Conservation (phyloP, 2,329 filamentous ascomycete genomes). For the Hymenoscyphus linearis region DNA sequence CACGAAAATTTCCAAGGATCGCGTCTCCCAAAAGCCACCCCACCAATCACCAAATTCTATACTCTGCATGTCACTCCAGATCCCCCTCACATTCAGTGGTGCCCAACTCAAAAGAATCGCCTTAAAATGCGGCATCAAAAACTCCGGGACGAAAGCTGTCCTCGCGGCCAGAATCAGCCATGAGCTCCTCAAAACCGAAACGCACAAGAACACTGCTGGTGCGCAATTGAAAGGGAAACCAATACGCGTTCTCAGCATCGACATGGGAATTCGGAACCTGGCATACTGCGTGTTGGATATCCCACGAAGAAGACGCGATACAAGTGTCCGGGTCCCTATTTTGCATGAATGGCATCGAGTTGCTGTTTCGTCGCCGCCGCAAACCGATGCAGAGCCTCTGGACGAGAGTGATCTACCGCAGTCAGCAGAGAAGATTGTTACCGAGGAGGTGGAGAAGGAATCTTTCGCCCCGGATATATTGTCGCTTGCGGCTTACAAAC, state of each 20-base stretch:
- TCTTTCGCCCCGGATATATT: conserved; percentile 49
- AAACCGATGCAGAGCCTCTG: neutral
- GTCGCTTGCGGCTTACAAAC: conserved; percentile 48
- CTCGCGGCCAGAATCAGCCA: conserved; percentile 46
- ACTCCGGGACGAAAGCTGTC: conserved; percentile 53
- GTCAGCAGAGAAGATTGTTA: conserved; percentile 1
- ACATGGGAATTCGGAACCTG: conserved; percentile 79
- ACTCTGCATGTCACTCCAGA: conserved; percentile 29
- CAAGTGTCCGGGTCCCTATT: neutral
- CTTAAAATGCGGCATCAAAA: conserved; percentile 52
- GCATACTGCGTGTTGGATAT: conserved; percentile 60
- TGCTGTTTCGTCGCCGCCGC: conserved; percentile 17
- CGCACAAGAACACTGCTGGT: conserved; percentile 11
- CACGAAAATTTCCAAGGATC: neutral
- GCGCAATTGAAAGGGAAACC: neutral
- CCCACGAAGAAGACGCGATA: conserved; percentile 16
- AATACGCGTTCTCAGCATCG: conserved; percentile 63
- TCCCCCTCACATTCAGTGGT: conserved; percentile 40
- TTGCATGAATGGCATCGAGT: conserved; percentile 34
- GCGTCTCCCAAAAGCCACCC: too few species aligned
- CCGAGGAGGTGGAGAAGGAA: conserved; percentile 32
- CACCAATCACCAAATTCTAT: conserved; percentile 1
- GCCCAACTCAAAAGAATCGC: conserved; percentile 54
- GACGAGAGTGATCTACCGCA: conserved; percentile 26
- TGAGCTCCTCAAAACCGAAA: conserved; percentile 28